A percentile compares a stretch with the other conserved stretches of the same genome.
Conservation (phyloP, 2,329 filamentous ascomycete species). For the Trichoderma breve region DNA sequence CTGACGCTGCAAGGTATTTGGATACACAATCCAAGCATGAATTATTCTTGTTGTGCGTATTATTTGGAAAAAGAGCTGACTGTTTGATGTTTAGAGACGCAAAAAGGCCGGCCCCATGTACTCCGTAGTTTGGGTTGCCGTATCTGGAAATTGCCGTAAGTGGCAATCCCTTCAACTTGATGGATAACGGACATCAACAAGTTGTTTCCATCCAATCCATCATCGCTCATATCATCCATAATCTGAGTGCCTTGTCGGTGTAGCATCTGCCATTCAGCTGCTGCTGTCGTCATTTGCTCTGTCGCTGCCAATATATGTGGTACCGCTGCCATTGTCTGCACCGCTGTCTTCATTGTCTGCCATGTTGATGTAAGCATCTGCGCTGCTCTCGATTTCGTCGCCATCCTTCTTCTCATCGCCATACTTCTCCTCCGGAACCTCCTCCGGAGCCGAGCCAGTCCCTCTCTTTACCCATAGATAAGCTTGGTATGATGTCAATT, state of each 20-base stretch:
- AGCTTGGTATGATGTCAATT: fast-evolving
- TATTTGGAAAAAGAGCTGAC: not conserved
- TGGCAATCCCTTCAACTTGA: not conserved
- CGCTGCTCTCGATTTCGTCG: not conserved
- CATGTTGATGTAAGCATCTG: not conserved
- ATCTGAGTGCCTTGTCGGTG: not conserved
- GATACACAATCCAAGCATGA: not conserved
- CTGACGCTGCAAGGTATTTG: not conserved
- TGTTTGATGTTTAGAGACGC: not conserved
- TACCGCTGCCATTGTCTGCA: not conserved
- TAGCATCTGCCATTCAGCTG: not conserved
- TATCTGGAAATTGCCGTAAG: not conserved
- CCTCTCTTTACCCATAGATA: not conserved
- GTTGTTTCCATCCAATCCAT: not conserved
- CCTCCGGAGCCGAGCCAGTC: not conserved
- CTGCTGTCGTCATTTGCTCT: not conserved
- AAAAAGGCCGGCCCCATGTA: not conserved
- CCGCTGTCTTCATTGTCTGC: not conserved
- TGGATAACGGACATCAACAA: not conserved
- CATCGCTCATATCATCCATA: not conserved
- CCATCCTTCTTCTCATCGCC: too few species aligned
- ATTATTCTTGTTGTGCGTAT: not conserved
- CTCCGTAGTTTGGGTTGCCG: not conserved
- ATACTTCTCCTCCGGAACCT: not conserved
- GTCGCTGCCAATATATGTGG: not conserved